phyloP scores from a whole-genome alignment of 2,329 filamentous ascomycete species.

The Fusarium veterinarium region DNA sequence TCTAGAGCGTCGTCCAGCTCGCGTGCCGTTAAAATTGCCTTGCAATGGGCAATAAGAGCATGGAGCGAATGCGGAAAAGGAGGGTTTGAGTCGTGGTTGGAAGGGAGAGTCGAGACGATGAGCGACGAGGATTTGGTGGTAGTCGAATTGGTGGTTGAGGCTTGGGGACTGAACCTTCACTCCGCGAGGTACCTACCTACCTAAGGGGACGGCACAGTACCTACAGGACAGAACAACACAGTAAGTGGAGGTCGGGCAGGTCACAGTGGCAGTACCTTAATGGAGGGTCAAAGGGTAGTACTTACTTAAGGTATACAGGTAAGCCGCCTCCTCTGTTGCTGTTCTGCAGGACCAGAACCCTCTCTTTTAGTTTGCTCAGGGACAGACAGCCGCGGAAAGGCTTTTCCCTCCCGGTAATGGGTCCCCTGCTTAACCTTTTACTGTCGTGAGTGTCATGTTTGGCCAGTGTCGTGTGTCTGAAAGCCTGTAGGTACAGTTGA shows the following conservation, averaged over 20 bases:
- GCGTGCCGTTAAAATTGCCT: slow-evolving; percentile 53
- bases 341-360: slow-evolving; percentile 27
- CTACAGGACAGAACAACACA: neutral
- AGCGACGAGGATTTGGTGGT: slow-evolving; percentile 45
- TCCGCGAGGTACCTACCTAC: slow-evolving; percentile 6
- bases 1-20: slow-evolving; percentile 52
- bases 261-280: neutral
- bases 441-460: neutral
- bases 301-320: neutral
- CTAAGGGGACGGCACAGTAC: neutral
- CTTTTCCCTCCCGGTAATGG: slow-evolving; percentile 6
- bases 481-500: neutral
- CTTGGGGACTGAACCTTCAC: slow-evolving; percentile 49
- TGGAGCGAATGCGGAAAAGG: slow-evolving; percentile 45
- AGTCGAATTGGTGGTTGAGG: slow-evolving; percentile 53
- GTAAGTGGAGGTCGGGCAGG: neutral
- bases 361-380: slow-evolving; percentile 1
- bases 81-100: slow-evolving; percentile 40
- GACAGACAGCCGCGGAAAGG: slow-evolving; percentile 25
- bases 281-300: neutral
- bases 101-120: slow-evolving; percentile 47
- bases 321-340: slow-evolving; percentile 50
- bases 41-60: slow-evolving; percentile 53
- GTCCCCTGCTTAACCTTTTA: slow-evolving; percentile 5
- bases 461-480: slow-evolving; percentile 4